Conservation (phyloP, 768 basidiomycete genomes). For the Trametes maxima region DNA sequence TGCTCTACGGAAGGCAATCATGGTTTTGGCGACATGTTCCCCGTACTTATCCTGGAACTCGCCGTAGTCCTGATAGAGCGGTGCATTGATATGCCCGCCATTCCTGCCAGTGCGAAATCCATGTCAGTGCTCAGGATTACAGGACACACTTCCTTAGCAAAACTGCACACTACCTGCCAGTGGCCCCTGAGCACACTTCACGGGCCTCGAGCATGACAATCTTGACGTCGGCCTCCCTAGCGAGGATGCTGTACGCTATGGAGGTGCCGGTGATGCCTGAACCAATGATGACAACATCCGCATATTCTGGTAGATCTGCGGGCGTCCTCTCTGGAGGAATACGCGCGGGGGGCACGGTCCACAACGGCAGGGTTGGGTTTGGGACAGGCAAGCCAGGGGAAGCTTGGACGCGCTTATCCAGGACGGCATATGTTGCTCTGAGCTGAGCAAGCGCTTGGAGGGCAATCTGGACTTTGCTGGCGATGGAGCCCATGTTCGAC, state of each 20-base stretch:
- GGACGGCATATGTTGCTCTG: conserved; percentile 26
- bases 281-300: conserved; percentile 73
- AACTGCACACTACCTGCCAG: conserved; percentile 53
- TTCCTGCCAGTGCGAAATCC: conserved; percentile 46
- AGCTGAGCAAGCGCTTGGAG: conserved; percentile 23
- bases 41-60: conserved; percentile 51
- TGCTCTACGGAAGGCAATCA: conserved; percentile 62
- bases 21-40: conserved; percentile 45
- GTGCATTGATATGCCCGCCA: conserved; percentile 68
- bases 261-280: conserved; percentile 77
- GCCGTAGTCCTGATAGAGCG: conserved; percentile 60
- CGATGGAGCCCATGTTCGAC: conserved; percentile 26
- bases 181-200: conserved; percentile 74
- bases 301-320: conserved; percentile 45
- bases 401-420: conserved; percentile 38
- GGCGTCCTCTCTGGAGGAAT: conserved; percentile 39
- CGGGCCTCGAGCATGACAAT: conserved; percentile 84
- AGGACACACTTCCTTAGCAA: neutral
- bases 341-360: conserved; percentile 57
- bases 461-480: conserved; percentile 28
- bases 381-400: conserved; percentile 59
- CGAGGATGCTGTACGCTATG: conserved; percentile 56
- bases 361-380: conserved; percentile 61
- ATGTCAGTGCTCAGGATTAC: neutral
- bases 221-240: conserved; percentile 36